Base-by-base conservation (phyloP, 148 eudicot species). In the Camellia sinensis region DNA sequence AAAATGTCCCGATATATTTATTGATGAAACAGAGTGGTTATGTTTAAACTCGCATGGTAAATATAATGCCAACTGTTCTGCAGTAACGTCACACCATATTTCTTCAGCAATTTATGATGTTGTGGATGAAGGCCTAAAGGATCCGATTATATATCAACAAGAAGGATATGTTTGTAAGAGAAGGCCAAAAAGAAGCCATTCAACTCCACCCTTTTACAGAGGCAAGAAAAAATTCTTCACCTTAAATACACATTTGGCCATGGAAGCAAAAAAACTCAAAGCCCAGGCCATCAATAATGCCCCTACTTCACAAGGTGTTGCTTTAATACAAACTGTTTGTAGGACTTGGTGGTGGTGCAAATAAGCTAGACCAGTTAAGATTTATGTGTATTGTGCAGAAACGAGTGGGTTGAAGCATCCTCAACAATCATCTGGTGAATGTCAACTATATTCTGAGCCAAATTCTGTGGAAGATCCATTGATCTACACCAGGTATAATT, bases 141-240 rank as follows among this genome's bases (percentile, higher is more conserved):
- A 60, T 83, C 45, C 37, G 37, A 44, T 19, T 40, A 78, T 83
- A 65, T 70, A 54, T 76, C 83, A 81, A 70, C 81, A 78, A 53
- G 61, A 75, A 77, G 78, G 73, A 48, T 63, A 41, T 76, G 59
- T 21, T 41, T 66, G 73, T 65, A 78, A 78, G 69, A 73, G n/a
- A 69, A 73, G 88, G 74, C 78, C 83, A 52, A 75, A 81, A 79
- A 93, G 97, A 91, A 92, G 98, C 88, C 86, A 88, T 78, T 94
- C 99, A 74, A 95, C 98, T 72, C 99, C 99, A 65, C 99, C 99
- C 82, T 70, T 81, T 75, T 87, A 84, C 80, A 82, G 60, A 82
- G 87, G 89, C 84, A 94, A 83, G 87, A 91, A 81, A 80, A 91
- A 79, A 71, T 88, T 86, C 79, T 59, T 83, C 21, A 84, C 88